Evolutionary conservation across 208 protist species (phyloP), one percentile per base, ranked within the genome.

Genomic region (Leptomonas seymouri): DNA sequence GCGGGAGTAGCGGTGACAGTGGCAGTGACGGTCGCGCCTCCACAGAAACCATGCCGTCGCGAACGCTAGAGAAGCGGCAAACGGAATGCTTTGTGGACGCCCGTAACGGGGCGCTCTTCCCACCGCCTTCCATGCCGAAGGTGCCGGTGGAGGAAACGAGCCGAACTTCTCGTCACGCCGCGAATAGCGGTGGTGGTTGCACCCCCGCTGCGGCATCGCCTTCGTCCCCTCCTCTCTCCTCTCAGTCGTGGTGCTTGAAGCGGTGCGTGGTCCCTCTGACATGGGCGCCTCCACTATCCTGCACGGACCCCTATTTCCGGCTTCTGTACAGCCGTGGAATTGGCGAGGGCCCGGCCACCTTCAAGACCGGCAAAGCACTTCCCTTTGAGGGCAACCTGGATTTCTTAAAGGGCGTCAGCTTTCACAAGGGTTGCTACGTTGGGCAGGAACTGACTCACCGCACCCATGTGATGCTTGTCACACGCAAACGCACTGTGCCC

Each of bases 361-460:
- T 98, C 46, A 64, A 72, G 7, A 30, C 64, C 36, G 75, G 69
- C 56, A 91, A 95, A 74, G 75, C 83, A 21, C 75, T 98, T 0
- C 96, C 96, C 1, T 95, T 98, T 34, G 97, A 99, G 67, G 83
- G 71, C 31, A 98, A 98, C 75, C 61, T 92, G 1, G 97, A 98
- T 65, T 85, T 95, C n/a, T 74, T 98, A 2, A 64, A 76, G 27
- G 97, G 90, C 11, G 86, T 99, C 20, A 82, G 81, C 71, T 99
- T 98, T 55, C 72, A 93, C 71, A 99, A 99, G 71, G 97, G 97
- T 36, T 99, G 97, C 84, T 99, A 99, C 82, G 50, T 99, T 0
- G 97, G 97, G 1, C 97, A 99, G 72, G 97, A 99, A 62, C 86
- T 98, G 20, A 98, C 95, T 0, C 93, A 97, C 55, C 89, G 97